phyloP scores from a whole-genome alignment of 352 stramenopile species.

The Aphanomyces invadans region DNA sequence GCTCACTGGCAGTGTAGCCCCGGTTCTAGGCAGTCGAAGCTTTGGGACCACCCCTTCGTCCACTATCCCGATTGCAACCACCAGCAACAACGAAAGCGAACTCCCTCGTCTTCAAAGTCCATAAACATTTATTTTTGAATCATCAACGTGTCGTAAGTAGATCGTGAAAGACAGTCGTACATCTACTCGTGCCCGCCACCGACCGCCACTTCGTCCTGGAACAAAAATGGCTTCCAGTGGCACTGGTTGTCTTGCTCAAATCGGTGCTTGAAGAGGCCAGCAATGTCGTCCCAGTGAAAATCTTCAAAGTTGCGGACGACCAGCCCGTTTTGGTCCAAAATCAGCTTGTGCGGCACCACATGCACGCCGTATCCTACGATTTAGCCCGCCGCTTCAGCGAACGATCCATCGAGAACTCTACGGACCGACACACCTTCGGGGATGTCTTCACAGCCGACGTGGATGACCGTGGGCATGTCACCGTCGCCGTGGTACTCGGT shows the following conservation, averaged over 20 bases:
- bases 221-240: slow-evolving; percentile 10
- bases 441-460: slow-evolving; percentile 45
- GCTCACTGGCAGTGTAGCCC: background rate
- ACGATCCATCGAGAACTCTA: background rate
- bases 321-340: slow-evolving; percentile 41
- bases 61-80: background rate
- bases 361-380: slow-evolving; percentile 35
- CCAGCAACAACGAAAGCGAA: background rate
- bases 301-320: slow-evolving; percentile 46
- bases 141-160: too few relatives aligned
- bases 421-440: slow-evolving; percentile 28
- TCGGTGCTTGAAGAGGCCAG: slow-evolving; percentile 37
- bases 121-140: background rate
- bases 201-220: background rate
- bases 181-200: background rate
- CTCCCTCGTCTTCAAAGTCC: background rate
- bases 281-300: slow-evolving; percentile 57
- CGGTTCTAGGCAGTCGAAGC: background rate
- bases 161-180: too few relatives aligned
- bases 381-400: background rate
- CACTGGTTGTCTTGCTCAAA: slow-evolving; percentile 15
- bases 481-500: slow-evolving; percentile 36
- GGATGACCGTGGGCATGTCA: slow-evolving; percentile 41
- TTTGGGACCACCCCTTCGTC: background rate
- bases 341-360: slow-evolving; percentile 40